Conservation (phyloP, 345 rosid genomes). For the Salix koriyanagi region DNA sequence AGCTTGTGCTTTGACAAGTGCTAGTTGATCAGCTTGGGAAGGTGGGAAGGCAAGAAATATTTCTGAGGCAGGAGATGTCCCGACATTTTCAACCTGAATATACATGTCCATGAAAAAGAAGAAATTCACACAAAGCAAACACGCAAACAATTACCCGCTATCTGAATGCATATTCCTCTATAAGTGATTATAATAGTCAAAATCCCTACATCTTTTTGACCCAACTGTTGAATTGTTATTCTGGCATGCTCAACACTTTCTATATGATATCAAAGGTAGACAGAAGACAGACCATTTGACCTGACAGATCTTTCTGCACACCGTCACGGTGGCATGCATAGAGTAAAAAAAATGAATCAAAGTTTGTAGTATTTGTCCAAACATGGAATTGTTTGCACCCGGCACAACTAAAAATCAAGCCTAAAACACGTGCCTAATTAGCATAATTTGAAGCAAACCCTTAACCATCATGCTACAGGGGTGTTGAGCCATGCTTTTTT, state of each 20-base stretch:
- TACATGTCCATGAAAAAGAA: not conserved
- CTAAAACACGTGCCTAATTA: not conserved
- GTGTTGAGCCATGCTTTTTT: not conserved
- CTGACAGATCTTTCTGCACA: not conserved
- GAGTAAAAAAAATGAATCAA: not conserved
- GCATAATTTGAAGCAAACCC: not conserved
- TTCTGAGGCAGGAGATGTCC: slow-evolving; percentile 57
- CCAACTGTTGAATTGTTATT: not conserved
- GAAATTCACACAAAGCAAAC: not conserved
- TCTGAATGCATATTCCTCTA: not conserved
- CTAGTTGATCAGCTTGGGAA: slow-evolving; percentile 57
- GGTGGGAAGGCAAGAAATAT: slow-evolving; percentile 87
- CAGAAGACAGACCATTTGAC: not conserved
- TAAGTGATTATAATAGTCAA: not conserved
- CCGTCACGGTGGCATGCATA: not conserved
- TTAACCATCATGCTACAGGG: not conserved
- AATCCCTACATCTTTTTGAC: not conserved
- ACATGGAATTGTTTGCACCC: not conserved
- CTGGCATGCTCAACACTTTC: not conserved
- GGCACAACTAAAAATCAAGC: too few species aligned
- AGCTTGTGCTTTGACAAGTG: slow-evolving; percentile 71
- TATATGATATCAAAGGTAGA: not conserved
- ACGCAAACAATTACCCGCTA: not conserved
- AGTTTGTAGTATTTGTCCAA: not conserved
- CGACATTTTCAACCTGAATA: slow-evolving; percentile 73